Evolutionary conservation across 2,329 filamentous ascomycete species (phyloP), one percentile per base, ranked within the genome.

Genomic region (Leptodontidium sp.): DNA sequence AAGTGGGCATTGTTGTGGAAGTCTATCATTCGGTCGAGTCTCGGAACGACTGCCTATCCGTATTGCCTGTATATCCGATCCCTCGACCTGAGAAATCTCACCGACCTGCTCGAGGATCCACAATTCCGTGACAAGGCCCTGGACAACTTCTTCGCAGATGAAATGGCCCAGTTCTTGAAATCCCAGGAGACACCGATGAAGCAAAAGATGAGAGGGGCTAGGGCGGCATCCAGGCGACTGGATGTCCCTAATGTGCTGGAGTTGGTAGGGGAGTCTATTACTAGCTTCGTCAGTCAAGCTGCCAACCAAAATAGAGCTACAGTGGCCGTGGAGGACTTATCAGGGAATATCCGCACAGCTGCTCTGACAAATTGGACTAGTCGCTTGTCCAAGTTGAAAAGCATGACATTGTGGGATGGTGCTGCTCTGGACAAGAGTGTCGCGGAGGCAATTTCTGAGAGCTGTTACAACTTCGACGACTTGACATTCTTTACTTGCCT

Each of bases 21-120:
- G 62, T 89, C 89, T 1, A 87, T 93, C 72, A 86, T 91, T 67
- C 81, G 88, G 8, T 93, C 91, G 9, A 88, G 88, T 67, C 79
- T 90, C 53, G 86, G 84, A 29, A 80, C 82, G 71, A 92, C 91
- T 0, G 80, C 87, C 21, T 90, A 88, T 70, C 90, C 90, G 0
- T 94, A 94, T 76, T 91, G 87, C 74, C 83, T 87, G 47, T 92
- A 91, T 78, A 86, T 93, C 66, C 87, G 85, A 66, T 82, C 84
- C 32, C 81, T 93, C 47, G 87, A 90, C 72, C 83, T 93, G 11
- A 82, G 87, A 64, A 87, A 90, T 75, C 82, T 93, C 0, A 79
- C 82, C 12, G 80, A 87, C 50, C 81, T 91, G 26, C 81, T 93
- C 1, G 83, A 86, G 11, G 86, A 90, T 67, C 81, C 86, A 45